These are phyloP conservation scores for Colletotrichum gloeosporioides DNA, from an alignment of 2,329 filamentous ascomycete species.

Conservation along the genomic window DNA sequence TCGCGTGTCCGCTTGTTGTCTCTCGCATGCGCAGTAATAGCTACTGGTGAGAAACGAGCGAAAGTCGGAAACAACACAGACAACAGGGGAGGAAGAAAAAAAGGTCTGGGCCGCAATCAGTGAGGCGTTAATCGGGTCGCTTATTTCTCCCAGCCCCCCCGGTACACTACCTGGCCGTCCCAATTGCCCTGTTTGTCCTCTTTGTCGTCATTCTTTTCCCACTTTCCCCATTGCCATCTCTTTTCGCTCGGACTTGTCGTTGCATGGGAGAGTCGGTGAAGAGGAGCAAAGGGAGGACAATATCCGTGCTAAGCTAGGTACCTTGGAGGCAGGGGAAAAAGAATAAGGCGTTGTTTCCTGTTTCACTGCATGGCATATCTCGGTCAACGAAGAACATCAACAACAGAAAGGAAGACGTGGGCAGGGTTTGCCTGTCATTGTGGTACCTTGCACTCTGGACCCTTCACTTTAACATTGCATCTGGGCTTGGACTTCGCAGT, in stretches of 20 bases:
- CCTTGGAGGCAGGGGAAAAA: neutral
- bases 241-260: neutral
- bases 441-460: neutral
- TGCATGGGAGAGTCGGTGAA: slow-evolving; percentile 1
- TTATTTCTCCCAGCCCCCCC: slow-evolving; percentile 3
- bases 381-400: slow-evolving; percentile 13
- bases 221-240: neutral
- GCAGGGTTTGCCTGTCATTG: neutral
- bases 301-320: neutral
- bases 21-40: neutral
- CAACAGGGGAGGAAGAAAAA: neutral
- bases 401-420: neutral
- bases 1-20: neutral
- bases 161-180: neutral
- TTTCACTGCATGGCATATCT: neutral
- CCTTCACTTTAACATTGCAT: neutral
- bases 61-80: neutral
- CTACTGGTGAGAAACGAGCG: neutral
- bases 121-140: slow-evolving; percentile 13
- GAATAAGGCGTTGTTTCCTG: neutral
- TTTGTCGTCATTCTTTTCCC: slow-evolving; percentile 19
- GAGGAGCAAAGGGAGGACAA: neutral
- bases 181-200: slow-evolving; percentile 1
- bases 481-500: neutral
- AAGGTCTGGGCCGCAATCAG: neutral